These are phyloP conservation scores for Pseudogymnoascus destructans DNA, from an alignment of 2,329 filamentous ascomycete genomes.

Conservation along the genomic window DNA sequence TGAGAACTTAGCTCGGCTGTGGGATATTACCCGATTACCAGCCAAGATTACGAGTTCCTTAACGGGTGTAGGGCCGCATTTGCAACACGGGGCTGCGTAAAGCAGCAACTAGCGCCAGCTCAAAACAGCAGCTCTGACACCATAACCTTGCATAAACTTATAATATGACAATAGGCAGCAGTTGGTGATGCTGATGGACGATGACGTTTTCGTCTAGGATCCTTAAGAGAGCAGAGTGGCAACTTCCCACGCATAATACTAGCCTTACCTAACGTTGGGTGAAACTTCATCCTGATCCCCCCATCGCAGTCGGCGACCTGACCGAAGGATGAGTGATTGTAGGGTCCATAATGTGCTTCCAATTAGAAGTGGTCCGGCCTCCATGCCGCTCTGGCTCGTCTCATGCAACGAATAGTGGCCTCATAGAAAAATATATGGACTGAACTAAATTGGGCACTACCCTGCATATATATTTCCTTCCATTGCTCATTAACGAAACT, in stretches of 20 bases:
- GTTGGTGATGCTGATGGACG: slow-evolving; percentile 16
- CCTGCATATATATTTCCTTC: not conserved
- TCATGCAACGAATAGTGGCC: too few relatives aligned
- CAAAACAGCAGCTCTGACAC: too few relatives aligned
- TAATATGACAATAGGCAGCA: not conserved
- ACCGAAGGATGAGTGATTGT: not conserved
- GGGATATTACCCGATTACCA: too few relatives aligned
- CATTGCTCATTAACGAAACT: not conserved
- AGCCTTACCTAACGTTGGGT: not conserved
- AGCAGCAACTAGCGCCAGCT: too few relatives aligned
- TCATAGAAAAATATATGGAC: too few relatives aligned
- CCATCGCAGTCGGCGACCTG: not conserved
- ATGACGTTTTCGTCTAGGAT: not conserved
- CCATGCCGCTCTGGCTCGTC: too few relatives aligned
- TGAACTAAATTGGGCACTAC: not conserved
- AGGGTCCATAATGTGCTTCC: not conserved
- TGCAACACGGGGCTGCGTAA: too few relatives aligned
- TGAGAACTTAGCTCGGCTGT: too few relatives aligned
- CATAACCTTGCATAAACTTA: too few relatives aligned
- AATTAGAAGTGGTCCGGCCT: not conserved
- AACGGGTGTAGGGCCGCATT: too few relatives aligned
- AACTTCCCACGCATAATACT: not conserved
- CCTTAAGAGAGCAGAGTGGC: not conserved
- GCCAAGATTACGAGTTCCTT: too few relatives aligned
- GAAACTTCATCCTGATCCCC: not conserved